Percentiles rank a stretch among this genome's conserved stretches.
These are phyloP conservation scores for Metschnikowia rubicola DNA, from an alignment of 805 yeast genomes.

Conservation along the genomic window DNA sequence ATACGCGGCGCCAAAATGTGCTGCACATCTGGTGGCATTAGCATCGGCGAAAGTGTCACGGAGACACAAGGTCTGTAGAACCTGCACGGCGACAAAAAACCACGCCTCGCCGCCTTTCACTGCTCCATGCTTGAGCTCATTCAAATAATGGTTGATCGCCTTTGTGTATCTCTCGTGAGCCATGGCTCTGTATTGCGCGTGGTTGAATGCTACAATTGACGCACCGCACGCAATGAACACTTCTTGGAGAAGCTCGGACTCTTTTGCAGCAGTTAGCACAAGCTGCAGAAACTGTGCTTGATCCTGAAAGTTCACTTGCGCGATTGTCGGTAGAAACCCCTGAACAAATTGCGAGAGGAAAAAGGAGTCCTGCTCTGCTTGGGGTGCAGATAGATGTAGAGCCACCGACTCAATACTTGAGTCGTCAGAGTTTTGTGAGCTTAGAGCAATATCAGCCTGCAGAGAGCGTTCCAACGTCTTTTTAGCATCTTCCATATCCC, in stretches of 20 bases:
- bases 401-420: not conserved
- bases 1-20: constrained; percentile 16
- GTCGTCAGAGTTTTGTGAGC: not conserved
- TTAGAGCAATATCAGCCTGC: not conserved
- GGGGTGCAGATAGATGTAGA: not conserved
- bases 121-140: constrained; percentile 5
- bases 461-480: not conserved
- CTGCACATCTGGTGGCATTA: constrained; percentile 17
- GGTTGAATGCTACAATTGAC: constrained; percentile 11
- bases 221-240: constrained; percentile 19
- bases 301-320: constrained; percentile 11
- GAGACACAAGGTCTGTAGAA: constrained; percentile 14
- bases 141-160: constrained; percentile 10
- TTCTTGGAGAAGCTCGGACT: constrained; percentile 7
- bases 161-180: constrained; percentile 11
- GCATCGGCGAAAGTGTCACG: constrained; percentile 11
- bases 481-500: not conserved
- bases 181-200: constrained; percentile 1
- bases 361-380: constrained; percentile 5
- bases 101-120: constrained; percentile 13
- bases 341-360: constrained; percentile 9
- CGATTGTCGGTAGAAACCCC: constrained; percentile 15
- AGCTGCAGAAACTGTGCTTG: constrained; percentile 3
- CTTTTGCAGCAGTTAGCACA: constrained; percentile 11
- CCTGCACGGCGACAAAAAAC: constrained; percentile 19